Percentiles rank a stretch among this genome's conserved stretches.
Conservation (phyloP, 495 filamentous ascomycete species). For the Pseudomonodictys pantanalensis region DNA sequence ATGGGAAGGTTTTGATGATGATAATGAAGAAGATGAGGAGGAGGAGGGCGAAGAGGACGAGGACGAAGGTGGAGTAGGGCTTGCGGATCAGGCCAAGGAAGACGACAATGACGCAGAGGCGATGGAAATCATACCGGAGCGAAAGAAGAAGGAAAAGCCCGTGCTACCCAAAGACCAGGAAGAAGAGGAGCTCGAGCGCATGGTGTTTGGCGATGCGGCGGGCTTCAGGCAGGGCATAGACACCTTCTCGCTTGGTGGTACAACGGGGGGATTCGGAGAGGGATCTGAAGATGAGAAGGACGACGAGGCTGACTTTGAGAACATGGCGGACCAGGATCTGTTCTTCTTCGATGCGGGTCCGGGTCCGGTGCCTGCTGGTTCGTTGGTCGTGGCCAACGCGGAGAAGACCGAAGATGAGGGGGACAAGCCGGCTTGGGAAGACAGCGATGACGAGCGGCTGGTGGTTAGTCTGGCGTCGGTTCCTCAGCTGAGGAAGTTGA, state of each 20-base stretch:
- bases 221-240: conserved; percentile 73
- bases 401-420: conserved; percentile 41
- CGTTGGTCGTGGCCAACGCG: conserved; percentile 39
- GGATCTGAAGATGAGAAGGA: conserved; percentile 38
- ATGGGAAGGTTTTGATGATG: conserved; percentile 21
- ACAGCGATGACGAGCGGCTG: conserved; percentile 91
- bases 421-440: conserved; percentile 72
- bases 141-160: not conserved
- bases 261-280: conserved; percentile 36
- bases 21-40: conserved; percentile 38
- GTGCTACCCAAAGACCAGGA: conserved; percentile 67
- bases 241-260: conserved; percentile 27
- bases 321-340: conserved; percentile 53
- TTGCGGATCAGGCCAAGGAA: conserved; percentile 5
- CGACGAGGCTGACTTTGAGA: conserved; percentile 44
- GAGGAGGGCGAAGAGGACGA: conserved; percentile 38
- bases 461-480: conserved; percentile 74
- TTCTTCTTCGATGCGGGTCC: conserved; percentile 68
- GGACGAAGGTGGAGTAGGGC: not conserved
- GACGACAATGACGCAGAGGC: no score
- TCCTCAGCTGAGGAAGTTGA: conserved; percentile 73
- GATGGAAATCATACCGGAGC: not conserved
- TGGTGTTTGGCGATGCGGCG: conserved; percentile 81
- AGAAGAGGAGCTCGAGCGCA: conserved; percentile 77
- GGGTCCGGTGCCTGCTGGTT: conserved; percentile 46